Evolutionary conservation across 768 basidiomycete genomes (phyloP).

Genomic region (Asterophora parasitica): DNA sequence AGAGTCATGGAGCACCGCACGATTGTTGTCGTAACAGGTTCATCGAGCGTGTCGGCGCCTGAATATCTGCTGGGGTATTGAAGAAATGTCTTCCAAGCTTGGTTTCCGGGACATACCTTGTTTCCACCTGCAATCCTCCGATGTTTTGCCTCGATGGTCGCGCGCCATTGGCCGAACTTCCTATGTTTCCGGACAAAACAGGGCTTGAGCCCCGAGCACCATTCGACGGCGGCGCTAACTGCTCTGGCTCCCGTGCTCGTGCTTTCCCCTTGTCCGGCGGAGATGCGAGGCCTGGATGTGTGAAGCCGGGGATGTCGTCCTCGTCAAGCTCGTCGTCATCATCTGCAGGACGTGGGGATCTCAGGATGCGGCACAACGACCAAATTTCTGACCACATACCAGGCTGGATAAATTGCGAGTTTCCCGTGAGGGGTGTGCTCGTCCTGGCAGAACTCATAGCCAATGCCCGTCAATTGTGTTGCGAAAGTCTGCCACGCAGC

Average conservation of each 20-base stretch:
- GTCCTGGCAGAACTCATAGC: constrained; percentile 36
- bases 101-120: constrained; percentile 49
- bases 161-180: constrained; percentile 39
- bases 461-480: constrained; percentile 19
- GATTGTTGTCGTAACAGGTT: constrained; percentile 85
- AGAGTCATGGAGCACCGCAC: constrained; percentile 37
- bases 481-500: constrained; percentile 21
- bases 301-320: constrained; percentile 74
- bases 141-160: constrained; percentile 57
- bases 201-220: constrained; percentile 29
- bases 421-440: constrained; percentile 50
- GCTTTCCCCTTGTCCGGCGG: constrained; percentile 68
- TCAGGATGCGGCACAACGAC: not conserved
- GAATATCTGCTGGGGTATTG: constrained; percentile 48
- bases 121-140: constrained; percentile 87
- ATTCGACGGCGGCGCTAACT: constrained; percentile 40
- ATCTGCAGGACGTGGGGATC: constrained; percentile 34
- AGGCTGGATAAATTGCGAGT: constrained; percentile 78
- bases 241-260: constrained; percentile 54
- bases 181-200: constrained; percentile 68
- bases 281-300: constrained; percentile 54
- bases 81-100: not conserved
- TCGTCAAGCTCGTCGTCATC: constrained; percentile 85
- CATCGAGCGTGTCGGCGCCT: constrained; percentile 87
- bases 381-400: constrained; percentile 33